These are phyloP conservation scores for Pulveroboletus ravenelii DNA, from an alignment of 768 basidiomycete species.

Conservation along the genomic window DNA sequence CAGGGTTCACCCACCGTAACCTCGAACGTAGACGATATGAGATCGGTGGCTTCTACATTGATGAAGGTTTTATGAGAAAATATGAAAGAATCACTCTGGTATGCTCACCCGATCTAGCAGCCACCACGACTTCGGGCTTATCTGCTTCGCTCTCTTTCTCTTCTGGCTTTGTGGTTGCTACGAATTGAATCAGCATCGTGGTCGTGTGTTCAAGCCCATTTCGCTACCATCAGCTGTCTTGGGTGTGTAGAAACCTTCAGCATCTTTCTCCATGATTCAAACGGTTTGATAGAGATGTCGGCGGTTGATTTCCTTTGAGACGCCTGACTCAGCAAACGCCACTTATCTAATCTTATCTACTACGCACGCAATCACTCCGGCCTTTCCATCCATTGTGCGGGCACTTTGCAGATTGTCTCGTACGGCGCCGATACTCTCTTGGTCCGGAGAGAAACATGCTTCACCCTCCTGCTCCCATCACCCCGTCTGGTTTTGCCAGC, in stretches of 20 bases:
- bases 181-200: constrained; percentile 7
- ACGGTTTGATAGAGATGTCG: constrained; percentile 6
- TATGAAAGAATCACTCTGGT: background rate
- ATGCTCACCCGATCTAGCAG: constrained; percentile 21
- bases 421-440: background rate
- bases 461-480: background rate
- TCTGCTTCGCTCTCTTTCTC: constrained; percentile 25
- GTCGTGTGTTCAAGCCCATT: background rate
- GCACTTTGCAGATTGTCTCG: background rate
- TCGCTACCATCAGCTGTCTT: constrained; percentile 38
- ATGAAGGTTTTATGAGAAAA: background rate
- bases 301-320: background rate
- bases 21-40: constrained; percentile 78
- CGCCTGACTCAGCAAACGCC: constrained; percentile 22
- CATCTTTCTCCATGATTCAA: constrained; percentile 62
- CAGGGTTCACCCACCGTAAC: constrained; percentile 53
- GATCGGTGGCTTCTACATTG: constrained; percentile 42
- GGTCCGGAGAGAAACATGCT: constrained; percentile 6
- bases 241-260: constrained; percentile 73
- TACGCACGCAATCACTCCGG: background rate
- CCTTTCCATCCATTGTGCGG: constrained; percentile 2
- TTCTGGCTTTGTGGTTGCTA: constrained; percentile 20
- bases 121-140: constrained; percentile 17
- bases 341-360: constrained; percentile 19
- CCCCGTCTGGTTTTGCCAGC: constrained; percentile 18